phyloP scores from a whole-genome alignment of 176 grass and related monocot genomes.

The Hordeum vulgare region MorexV3_pseudomolecules_assembly NC_058523.1:23904779-23905278 shows the following conservation, averaged over 20 bases:
- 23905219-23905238: neutral
- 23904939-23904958: no score
- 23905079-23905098: neutral
- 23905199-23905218: neutral
- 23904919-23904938: no score
- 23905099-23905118: neutral
- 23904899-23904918: no score
- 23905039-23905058: slow-evolving; percentile 11
- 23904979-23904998: no score
- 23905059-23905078: neutral
- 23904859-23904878: no score
- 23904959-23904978: no score
- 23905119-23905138: neutral
- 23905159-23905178: neutral
- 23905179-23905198: neutral
- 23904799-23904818: no score
- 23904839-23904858: no score
- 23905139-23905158: neutral
- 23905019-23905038: neutral
- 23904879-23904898: no score
- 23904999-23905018: neutral
- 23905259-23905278: neutral
- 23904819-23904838: no score
- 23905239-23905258: no score
- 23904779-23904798: no score